These are phyloP conservation scores for Hordeum pubiflorum DNA, from an alignment of 202 grass and related monocot species.

Conservation along the genomic window DNA sequence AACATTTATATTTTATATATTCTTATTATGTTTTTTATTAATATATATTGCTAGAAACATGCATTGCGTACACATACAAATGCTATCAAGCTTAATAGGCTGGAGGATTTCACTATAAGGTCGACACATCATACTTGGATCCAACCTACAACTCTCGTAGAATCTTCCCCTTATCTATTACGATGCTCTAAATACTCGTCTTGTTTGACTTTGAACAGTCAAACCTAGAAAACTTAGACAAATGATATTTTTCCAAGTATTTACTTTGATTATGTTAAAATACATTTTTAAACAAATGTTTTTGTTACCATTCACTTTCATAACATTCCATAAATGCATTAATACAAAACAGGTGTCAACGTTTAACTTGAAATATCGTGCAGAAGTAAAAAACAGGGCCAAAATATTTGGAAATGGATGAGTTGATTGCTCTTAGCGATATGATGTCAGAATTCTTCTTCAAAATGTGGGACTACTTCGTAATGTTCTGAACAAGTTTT, in stretches of 20 bases:
- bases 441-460: slow-evolving; percentile 6
- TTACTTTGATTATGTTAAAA: neutral
- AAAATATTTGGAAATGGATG: neutral
- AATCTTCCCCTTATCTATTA: neutral
- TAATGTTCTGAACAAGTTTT: slow-evolving; percentile 30
- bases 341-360: neutral
- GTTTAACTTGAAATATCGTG: neutral
- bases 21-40: neutral
- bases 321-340: neutral
- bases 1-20: neutral
- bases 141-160: neutral
- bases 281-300: neutral
- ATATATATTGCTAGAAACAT: too few species aligned
- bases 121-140: neutral
- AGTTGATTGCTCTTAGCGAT: neutral
- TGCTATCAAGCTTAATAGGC: neutral
- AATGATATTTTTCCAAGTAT: neutral
- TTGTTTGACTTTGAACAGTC: neutral
- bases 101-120: neutral
- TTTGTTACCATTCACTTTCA: neutral
- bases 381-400: neutral
- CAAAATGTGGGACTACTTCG: neutral
- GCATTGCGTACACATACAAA: neutral
- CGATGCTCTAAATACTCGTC: neutral
- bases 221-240: neutral